Evolutionary conservation across 1,139 yeast genomes (phyloP).

Genomic region (Zhuliangozyma parablackwelliae): DNA sequence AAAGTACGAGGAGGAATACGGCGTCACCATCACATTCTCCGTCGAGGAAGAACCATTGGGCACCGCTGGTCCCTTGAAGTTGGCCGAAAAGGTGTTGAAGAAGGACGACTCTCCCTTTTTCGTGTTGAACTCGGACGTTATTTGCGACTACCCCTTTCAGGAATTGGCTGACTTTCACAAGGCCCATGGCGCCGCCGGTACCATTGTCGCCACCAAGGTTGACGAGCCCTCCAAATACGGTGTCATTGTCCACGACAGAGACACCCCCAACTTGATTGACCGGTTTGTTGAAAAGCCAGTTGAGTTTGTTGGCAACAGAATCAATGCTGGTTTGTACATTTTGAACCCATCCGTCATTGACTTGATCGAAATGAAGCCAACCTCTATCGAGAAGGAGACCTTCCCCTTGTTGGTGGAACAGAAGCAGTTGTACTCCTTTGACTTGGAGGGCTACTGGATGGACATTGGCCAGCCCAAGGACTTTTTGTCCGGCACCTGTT

Average conservation of each 20-base stretch:
- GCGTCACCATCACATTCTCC: constrained; percentile 92
- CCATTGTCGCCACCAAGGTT: constrained; percentile 98
- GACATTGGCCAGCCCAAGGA: constrained; percentile 99
- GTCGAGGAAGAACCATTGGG: constrained; percentile 99
- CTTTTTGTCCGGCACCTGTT: constrained; percentile 92
- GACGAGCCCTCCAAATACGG: constrained; percentile 99
- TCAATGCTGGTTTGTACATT: constrained; percentile 95
- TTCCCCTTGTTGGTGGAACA: constrained; percentile 94
- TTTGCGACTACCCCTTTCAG: constrained; percentile 95
- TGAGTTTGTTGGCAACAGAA: constrained; percentile 97
- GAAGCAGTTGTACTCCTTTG: constrained; percentile 88
- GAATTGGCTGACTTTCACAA: constrained; percentile 92
- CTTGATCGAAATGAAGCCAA: constrained; percentile 95
- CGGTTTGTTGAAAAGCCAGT: constrained; percentile 99
- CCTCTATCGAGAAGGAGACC: constrained; percentile 98
- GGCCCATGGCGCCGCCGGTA: constrained; percentile 96
- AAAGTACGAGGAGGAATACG: constrained; percentile 91
- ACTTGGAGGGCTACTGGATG: constrained; percentile 99
- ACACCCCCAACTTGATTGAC: constrained; percentile 89
- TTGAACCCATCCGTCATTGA: constrained; percentile 96
- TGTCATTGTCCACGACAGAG: constrained; percentile 95
- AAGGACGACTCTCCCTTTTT: constrained; percentile 97
- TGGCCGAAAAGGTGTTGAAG: constrained; percentile 89
- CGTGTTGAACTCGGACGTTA: constrained; percentile 96
- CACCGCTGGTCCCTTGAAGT: constrained; percentile 98